Conservation (phyloP, 2,329 filamentous ascomycete species). For the Aureobasidium mangrovei region DNA sequence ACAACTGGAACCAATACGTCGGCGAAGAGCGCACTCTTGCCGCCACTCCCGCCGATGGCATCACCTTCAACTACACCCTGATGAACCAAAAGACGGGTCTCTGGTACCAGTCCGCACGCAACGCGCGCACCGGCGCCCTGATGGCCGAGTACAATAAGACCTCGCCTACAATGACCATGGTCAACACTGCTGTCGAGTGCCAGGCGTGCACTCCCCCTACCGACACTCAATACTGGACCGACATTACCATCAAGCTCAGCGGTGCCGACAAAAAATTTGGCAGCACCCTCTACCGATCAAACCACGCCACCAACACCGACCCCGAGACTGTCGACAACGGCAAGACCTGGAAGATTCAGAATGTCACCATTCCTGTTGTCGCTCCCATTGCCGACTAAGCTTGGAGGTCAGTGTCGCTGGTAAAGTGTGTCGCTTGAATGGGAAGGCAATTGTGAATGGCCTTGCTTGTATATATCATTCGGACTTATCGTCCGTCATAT, state of each 20-base stretch:
- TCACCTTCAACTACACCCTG: slow-evolving; percentile 23
- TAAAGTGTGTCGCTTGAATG: no score
- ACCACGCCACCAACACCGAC: slow-evolving; percentile 9
- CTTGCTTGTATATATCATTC: no score
- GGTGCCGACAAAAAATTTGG: slow-evolving; percentile 12
- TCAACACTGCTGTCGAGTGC: slow-evolving; percentile 15
- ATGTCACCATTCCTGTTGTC: slow-evolving; percentile 14
- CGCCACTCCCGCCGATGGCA: slow-evolving; percentile 19
- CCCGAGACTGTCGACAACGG: slow-evolving; percentile 11
- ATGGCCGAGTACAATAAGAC: slow-evolving; percentile 9
- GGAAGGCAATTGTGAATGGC: no score
- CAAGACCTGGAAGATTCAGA: slow-evolving; percentile 15
- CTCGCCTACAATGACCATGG: slow-evolving; percentile 1
- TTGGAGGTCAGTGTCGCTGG: no score
- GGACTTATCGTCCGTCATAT: no score
- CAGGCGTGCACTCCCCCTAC: slow-evolving; percentile 10
- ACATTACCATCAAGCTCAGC: slow-evolving; percentile 14
- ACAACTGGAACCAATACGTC: slow-evolving; percentile 19
- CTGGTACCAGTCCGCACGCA: slow-evolving; percentile 19
- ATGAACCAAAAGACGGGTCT: slow-evolving; percentile 19
- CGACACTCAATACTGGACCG: slow-evolving; percentile 9
- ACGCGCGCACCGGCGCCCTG: slow-evolving; percentile 1
- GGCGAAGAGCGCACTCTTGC: slow-evolving; percentile 19
- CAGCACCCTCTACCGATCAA: not conserved
- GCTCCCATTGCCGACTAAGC: not conserved